Evolutionary conservation across 306 rosid species (phyloP).

Genomic region (Rosa multiflora): DNA sequence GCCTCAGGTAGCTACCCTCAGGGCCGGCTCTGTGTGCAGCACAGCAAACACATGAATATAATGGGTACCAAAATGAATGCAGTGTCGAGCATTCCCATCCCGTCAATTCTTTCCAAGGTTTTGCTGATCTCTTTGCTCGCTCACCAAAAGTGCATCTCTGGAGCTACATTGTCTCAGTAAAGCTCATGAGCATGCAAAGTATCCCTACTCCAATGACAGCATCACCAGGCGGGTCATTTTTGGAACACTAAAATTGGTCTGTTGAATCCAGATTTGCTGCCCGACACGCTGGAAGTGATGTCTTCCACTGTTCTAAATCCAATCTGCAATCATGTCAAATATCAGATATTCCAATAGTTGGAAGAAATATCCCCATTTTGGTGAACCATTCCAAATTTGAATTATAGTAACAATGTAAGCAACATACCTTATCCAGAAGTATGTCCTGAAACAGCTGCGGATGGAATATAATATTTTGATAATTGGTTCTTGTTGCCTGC

Average conservation of each 20-base stretch:
- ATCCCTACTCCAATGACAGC: constrained; percentile 1
- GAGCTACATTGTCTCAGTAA: background rate
- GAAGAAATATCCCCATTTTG: background rate
- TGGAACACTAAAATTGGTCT: constrained; percentile 76
- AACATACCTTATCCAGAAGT: constrained; percentile 79
- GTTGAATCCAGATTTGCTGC: constrained; percentile 75
- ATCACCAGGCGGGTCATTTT: constrained; percentile 40
- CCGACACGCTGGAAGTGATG: constrained; percentile 50
- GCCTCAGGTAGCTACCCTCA: too few relatives aligned
- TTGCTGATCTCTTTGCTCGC: background rate
- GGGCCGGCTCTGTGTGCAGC: too few relatives aligned
- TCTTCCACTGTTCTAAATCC: constrained; percentile 76
- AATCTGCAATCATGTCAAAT: constrained; percentile 46
- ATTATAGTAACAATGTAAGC: background rate
- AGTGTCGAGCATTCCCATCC: background rate
- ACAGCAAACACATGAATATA: background rate
- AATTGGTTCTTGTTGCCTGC: constrained; percentile 59
- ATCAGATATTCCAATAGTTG: constrained; percentile 15
- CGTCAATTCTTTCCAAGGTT: background rate
- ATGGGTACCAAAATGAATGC: background rate
- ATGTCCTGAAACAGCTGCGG: constrained; percentile 70
- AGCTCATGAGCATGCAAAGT: constrained; percentile 1
- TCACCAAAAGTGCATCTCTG: background rate
- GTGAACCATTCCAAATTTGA: constrained; percentile 1
- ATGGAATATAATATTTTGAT: constrained; percentile 39